Percentiles rank a stretch among this genome's conserved stretches.
Evolutionary conservation across 2,329 filamentous ascomycete species (phyloP).

Genomic region (Phaeosphaeria sp.): DNA sequence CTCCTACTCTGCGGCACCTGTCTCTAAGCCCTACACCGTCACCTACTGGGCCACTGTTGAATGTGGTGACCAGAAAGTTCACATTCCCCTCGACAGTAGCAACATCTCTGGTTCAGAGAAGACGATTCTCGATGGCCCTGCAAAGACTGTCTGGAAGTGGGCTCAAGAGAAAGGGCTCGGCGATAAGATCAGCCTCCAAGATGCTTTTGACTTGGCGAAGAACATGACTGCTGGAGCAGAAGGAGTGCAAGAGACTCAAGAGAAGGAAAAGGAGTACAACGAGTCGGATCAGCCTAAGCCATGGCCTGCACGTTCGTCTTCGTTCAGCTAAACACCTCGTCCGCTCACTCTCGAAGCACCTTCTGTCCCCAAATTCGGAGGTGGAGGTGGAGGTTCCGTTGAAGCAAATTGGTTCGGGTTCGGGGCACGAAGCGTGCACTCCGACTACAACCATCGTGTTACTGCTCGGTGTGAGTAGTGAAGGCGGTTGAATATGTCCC

Average conservation of each 20-base stretch:
- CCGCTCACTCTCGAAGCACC: too few relatives aligned
- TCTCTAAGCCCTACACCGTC: constrained; percentile 10
- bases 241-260: neutral
- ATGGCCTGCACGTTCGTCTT: too few relatives aligned
- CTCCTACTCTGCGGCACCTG: neutral
- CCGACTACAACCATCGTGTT: too few relatives aligned
- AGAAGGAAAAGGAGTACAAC: neutral
- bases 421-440: too few relatives aligned
- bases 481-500: too few relatives aligned
- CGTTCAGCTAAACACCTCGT: too few relatives aligned
- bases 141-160: constrained; percentile 37
- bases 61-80: constrained; percentile 10
- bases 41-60: constrained; percentile 30
- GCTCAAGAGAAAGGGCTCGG: constrained; percentile 24
- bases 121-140: constrained; percentile 10
- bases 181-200: constrained; percentile 23
- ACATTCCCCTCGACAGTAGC: constrained; percentile 23
- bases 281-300: too few relatives aligned
- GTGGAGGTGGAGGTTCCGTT: too few relatives aligned
- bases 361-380: too few relatives aligned
- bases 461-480: too few relatives aligned
- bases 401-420: too few relatives aligned
- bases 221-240: constrained; percentile 9
- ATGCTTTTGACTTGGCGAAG: constrained; percentile 30
- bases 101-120: constrained; percentile 29